Evolutionary conservation across 73 alveolate genomes (phyloP), one percentile per base, ranked within the genome.

Genomic region (Blepharisma japonicum): DNA sequence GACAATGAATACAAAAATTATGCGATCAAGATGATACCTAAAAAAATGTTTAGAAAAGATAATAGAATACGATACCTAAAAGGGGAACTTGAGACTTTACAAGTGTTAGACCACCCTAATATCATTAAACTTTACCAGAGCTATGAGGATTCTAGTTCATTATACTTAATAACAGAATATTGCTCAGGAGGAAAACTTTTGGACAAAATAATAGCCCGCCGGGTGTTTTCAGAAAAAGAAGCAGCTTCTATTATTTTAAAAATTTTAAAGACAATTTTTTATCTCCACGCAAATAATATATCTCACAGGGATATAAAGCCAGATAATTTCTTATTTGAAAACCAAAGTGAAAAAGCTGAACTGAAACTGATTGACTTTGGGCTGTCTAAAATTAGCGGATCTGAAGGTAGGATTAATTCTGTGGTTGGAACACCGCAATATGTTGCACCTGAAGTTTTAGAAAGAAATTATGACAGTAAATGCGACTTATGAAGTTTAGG

Each of bases 401-500:
- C 47, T 61, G 46, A n/a, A 14, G 42, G 5, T 32, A n/a, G 23
- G 14, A 61, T 61, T n/a, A 61, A 5, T 8, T 20, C 50, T 9
- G 18, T 84, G 4, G 84, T 39, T 20, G 74, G 74, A 14, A 85
- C 89, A 20, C 74, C 81, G 47, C 68, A 45, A 1, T 85, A 85
- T 80, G 71, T 83, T 14, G 74, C 89, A 20, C 92, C 92, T 1
- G 92, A 85, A 80, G 92, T 85, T n/a, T 56, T 85, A 72, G 67
- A 74, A 85, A 80, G 84, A 71, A 77, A 78, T 85, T 85, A 85
- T 61, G 68, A 80, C 71, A 79, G 72, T 76, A 74, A 71, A 68
- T 85, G 92, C 51, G 92, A 85, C 67, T 77, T 85, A 47, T 85
- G 92, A 87, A 74, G 89, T 14, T 80, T 86, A 76, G 92, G 92